Evolutionary conservation across 176 grass and related monocot species (phyloP).

Genomic region (Avena eriantha): DNA sequence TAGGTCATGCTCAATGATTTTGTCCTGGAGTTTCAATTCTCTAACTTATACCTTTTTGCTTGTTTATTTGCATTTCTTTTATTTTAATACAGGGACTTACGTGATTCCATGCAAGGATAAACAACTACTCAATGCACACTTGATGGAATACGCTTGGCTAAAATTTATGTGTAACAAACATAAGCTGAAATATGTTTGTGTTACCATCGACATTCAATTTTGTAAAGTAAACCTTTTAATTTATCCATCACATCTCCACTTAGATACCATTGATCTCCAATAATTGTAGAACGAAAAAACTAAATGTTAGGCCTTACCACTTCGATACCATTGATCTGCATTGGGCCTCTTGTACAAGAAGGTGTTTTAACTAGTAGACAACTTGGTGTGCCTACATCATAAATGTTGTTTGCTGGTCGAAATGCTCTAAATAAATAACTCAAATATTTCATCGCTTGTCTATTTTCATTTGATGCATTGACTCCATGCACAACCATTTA

Average conservation of each 20-base stretch:
- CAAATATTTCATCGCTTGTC: background rate
- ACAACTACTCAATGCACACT: slow-evolving; percentile 6
- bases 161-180: background rate
- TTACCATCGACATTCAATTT: too few species aligned
- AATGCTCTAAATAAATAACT: background rate
- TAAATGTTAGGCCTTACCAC: too few species aligned
- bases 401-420: background rate
- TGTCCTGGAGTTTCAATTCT: too few species aligned
- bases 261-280: too few species aligned
- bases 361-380: background rate
- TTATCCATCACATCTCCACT: too few species aligned
- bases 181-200: too few species aligned
- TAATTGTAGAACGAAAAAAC: too few species aligned
- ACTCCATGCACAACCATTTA: background rate
- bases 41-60: too few species aligned
- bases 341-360: background rate
- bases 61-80: background rate
- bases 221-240: too few species aligned
- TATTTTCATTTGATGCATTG: background rate
- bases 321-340: too few species aligned
- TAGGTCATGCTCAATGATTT: too few species aligned
- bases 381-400: background rate
- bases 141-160: background rate
- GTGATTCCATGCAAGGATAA: slow-evolving; percentile 21
- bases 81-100: background rate